Conservation (phyloP, 352 stramenopile genomes). For the Pilasporangium apinafurcum region DNA sequence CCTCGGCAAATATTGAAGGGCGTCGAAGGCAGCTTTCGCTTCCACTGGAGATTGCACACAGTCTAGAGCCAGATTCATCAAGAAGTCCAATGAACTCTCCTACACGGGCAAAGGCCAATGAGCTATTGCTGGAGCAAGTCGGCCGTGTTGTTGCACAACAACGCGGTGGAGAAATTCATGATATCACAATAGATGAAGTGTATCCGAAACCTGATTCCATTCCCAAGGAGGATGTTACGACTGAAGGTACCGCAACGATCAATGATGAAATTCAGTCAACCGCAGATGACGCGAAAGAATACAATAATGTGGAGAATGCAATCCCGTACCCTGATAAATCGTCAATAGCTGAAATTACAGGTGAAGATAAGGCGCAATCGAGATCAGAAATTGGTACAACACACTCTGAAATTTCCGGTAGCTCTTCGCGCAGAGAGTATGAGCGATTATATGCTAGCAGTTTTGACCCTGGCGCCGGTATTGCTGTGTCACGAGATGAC, state of each 20-base stretch:
- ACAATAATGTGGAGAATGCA: conserved; percentile 8
- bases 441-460: conserved; percentile 42
- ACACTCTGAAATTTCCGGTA: conserved; percentile 6
- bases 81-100: conserved; percentile 11
- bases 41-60: conserved; percentile 32
- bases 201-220: conserved; percentile 7
- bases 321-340: conserved; percentile 3
- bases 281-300: no score
- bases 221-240: conserved; percentile 6
- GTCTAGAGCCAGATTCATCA: conserved; percentile 23
- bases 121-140: conserved; percentile 55
- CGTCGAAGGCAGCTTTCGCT: conserved; percentile 19
- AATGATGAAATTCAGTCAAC: conserved; percentile 2
- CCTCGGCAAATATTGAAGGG: not conserved
- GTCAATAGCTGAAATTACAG: conserved; percentile 3
- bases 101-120: conserved; percentile 15
- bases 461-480: conserved; percentile 59
- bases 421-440: conserved; percentile 13
- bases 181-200: conserved; percentile 60
- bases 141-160: conserved; percentile 68
- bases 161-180: conserved; percentile 65
- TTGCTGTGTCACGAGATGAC: conserved; percentile 47
- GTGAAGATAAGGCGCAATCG: conserved; percentile 2
- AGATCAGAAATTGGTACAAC: not conserved
- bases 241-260: conserved; percentile 6